Base-by-base conservation (phyloP, 2,329 filamentous ascomycete species). In the Colletotrichum musicola region DNA sequence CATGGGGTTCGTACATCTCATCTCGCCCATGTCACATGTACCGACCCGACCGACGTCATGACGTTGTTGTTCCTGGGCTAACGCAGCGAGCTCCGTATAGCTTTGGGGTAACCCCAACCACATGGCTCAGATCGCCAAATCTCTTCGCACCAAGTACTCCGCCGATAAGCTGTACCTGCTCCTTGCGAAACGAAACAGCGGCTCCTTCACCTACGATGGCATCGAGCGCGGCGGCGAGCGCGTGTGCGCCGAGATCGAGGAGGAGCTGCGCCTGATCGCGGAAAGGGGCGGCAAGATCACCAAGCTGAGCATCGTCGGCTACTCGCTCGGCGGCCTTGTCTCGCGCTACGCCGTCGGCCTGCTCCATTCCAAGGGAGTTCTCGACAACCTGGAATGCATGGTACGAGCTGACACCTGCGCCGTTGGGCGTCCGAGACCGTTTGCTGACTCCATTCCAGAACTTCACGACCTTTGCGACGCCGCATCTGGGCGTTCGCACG, bases 381-480 rank as follows among this genome's bases (percentile, higher is more conserved):
- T 98, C 64, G 91, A 97, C 64, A 86, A 86, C 66, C 85, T 98
- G 27, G 86, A 94, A 76, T 95, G 95, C 72, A 88, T 95, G 80
- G 90, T 92, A 82, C 55, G 82, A 73, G 47, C 30, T 9, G 22
- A 46, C 42, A 20, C 30, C 20, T 30, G 40, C 16, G 30, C 22
- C 38, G 9, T 30, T 51, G 7, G 14, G 14, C n/a, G 14, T 16
- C 13, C 44, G 13, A 3, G 4, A 10, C 13, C 30, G 5, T n/a
- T 57, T 30, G 53, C 50, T 40, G 38, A 49, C 13, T 35, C 12
- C 40, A 6, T 22, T 9, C n/a, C 71, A 92, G 88, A 98, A 97
- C 83, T 98, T 98, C 80, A 93, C 92, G 2, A 97, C 95, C 1
- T 98, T 98, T 80, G 95, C 93, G 5, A 91, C 92, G 38, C 95